phyloP scores from a whole-genome alignment of 306 rosid genomes.

The Vigna unguiculata region DNA sequence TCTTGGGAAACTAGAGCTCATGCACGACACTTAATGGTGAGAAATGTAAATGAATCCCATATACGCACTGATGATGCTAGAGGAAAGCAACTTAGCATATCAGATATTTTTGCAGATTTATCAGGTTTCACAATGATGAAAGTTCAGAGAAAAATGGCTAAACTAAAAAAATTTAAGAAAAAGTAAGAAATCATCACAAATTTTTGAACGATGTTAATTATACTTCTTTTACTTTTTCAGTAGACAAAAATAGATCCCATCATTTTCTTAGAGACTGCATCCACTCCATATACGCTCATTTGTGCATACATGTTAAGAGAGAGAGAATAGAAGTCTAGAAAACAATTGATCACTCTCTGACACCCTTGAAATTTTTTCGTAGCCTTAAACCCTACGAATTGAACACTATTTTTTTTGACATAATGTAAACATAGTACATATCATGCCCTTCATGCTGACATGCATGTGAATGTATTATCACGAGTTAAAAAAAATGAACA shows the following conservation, averaged over 20 bases:
- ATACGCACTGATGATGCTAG: slow-evolving; percentile 46
- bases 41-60: slow-evolving; percentile 44
- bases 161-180: slow-evolving; percentile 25
- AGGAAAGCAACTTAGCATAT: slow-evolving; percentile 59
- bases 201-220: slow-evolving; percentile 53
- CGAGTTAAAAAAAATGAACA: slow-evolving; percentile 26
- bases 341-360: slow-evolving; percentile 52
- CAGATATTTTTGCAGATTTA: slow-evolving; percentile 67
- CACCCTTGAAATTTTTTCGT: slow-evolving; percentile 43
- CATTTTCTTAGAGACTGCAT: slow-evolving; percentile 76
- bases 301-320: neutral
- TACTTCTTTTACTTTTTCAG: slow-evolving; percentile 53
- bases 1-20: slow-evolving; percentile 53
- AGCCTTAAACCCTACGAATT: slow-evolving; percentile 40
- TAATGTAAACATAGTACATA: slow-evolving; percentile 43
- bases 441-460: slow-evolving; percentile 44
- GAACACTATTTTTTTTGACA: neutral
- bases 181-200: slow-evolving; percentile 63
- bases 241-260: slow-evolving; percentile 64
- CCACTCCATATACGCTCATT: slow-evolving; percentile 43
- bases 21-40: slow-evolving; percentile 49
- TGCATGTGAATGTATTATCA: slow-evolving; percentile 48
- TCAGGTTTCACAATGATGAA: slow-evolving; percentile 75
- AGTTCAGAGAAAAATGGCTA: slow-evolving; percentile 50
- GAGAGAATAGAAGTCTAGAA: slow-evolving; percentile 39